A percentile compares a stretch with the other conserved stretches of the same genome.
phyloP scores from a whole-genome alignment of 1,139 yeast species.

The Candida freyschussii region DNA sequence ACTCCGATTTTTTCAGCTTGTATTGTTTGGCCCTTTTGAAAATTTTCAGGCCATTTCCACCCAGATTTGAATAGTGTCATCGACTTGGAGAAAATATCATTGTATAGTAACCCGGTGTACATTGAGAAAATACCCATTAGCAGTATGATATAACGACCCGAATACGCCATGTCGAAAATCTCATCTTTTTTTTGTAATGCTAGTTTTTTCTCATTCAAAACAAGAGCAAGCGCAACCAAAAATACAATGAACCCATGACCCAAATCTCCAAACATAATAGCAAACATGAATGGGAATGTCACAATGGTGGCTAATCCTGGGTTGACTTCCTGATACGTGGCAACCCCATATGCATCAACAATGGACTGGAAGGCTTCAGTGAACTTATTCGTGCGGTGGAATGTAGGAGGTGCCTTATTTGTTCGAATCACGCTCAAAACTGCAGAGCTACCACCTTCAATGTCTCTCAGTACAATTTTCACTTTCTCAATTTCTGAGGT shows the following conservation, averaged over 20 bases:
- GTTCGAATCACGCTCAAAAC: slow-evolving; percentile 62
- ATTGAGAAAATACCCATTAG: slow-evolving; percentile 76
- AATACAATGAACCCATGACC: slow-evolving; percentile 73
- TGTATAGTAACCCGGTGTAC: slow-evolving; percentile 73
- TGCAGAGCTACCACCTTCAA: slow-evolving; percentile 48
- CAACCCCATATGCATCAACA: slow-evolving; percentile 78
- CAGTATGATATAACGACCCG: slow-evolving; percentile 68
- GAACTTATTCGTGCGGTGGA: slow-evolving; percentile 70
- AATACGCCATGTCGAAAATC: slow-evolving; percentile 75
- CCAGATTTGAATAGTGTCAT: slow-evolving; percentile 68
- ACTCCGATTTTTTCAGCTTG: slow-evolving; percentile 53
- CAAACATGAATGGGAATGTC: slow-evolving; percentile 83
- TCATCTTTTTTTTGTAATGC: slow-evolving; percentile 65
- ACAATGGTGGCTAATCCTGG: slow-evolving; percentile 77
- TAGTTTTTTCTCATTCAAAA: slow-evolving; percentile 55
- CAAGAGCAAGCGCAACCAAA: slow-evolving; percentile 54
- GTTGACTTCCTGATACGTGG: slow-evolving; percentile 72
- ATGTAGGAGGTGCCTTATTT: slow-evolving; percentile 72
- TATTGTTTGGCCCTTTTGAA: slow-evolving; percentile 53
- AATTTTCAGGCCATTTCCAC: slow-evolving; percentile 68
- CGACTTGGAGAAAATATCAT: slow-evolving; percentile 74
- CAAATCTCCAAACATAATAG: slow-evolving; percentile 83
- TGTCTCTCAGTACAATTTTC: slow-evolving; percentile 33
- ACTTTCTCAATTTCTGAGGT: slow-evolving; percentile 42
- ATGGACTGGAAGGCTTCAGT: slow-evolving; percentile 73